Evolutionary conservation across 208 protist genomes (phyloP).

Genomic region (Crithidia sp.): DNA sequence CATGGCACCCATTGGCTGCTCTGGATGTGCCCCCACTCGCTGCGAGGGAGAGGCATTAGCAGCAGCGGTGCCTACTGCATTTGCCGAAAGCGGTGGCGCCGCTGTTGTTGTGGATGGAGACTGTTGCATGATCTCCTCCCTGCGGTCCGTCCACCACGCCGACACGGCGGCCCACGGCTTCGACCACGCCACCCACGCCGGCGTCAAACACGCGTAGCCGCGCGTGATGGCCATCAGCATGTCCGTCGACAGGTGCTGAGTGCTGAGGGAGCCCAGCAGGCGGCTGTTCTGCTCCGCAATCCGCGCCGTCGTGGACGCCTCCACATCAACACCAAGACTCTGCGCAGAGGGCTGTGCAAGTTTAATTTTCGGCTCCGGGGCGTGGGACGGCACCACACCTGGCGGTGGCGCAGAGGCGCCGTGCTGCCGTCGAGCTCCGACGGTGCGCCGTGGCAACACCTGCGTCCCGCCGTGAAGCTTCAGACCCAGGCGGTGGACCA

Average conservation of each 20-base stretch:
- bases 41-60: background rate
- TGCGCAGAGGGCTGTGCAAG: too few relatives aligned
- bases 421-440: constrained; percentile 38
- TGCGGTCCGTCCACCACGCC: constrained; percentile 35
- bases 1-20: too few relatives aligned
- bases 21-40: too few relatives aligned
- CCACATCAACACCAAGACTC: background rate
- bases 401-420: constrained; percentile 16
- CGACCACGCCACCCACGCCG: constrained; percentile 83
- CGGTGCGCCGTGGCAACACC: constrained; percentile 59
- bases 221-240: constrained; percentile 46
- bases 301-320: background rate
- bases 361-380: background rate
- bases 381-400: constrained; percentile 15
- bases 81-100: background rate
- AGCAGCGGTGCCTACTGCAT: background rate
- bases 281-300: constrained; percentile 6
- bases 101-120: background rate
- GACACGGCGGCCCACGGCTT: constrained; percentile 71
- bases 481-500: constrained; percentile 79
- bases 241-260: constrained; percentile 36
- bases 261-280: constrained; percentile 4
- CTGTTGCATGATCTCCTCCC: background rate
- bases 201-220: constrained; percentile 68
- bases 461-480: constrained; percentile 46